Percentiles rank a stretch among this genome's conserved stretches.
phyloP scores from a whole-genome alignment of 2,329 filamentous ascomycete genomes.

The Dendrostoma leiphaemia region DNA sequence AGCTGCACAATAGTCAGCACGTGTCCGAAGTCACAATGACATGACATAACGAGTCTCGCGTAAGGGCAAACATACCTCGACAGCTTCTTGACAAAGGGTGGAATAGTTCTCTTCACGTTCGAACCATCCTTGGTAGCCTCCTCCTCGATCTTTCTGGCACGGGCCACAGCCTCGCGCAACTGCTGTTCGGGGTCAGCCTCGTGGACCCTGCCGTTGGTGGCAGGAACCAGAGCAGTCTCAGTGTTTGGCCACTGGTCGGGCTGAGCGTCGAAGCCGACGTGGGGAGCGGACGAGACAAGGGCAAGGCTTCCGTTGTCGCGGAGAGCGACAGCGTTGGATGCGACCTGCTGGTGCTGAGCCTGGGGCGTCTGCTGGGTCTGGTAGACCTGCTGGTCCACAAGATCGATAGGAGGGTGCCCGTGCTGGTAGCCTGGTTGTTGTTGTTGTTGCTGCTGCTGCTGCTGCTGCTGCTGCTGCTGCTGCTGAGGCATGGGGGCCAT shows the following conservation, averaged over 20 bases:
- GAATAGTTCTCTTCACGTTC: slow-evolving; percentile 51
- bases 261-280: slow-evolving; percentile 25
- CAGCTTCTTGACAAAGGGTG: slow-evolving; percentile 95
- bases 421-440: neutral
- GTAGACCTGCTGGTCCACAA: slow-evolving; percentile 26
- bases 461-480: slow-evolving; percentile 32
- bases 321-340: slow-evolving; percentile 52
- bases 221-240: slow-evolving; percentile 36
- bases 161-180: slow-evolving; percentile 57
- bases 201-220: slow-evolving; percentile 34
- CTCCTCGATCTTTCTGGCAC: slow-evolving; percentile 68
- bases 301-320: slow-evolving; percentile 52
- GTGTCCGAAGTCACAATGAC: neutral
- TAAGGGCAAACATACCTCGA: slow-evolving; percentile 69
- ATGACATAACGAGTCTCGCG: neutral
- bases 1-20: slow-evolving; percentile 53
- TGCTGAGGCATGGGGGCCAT: slow-evolving; percentile 36
- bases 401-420: no score
- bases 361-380: slow-evolving; percentile 28
- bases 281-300: slow-evolving; percentile 43
- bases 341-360: slow-evolving; percentile 16
- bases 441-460: slow-evolving; percentile 6
- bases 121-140: slow-evolving; percentile 75
- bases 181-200: slow-evolving; percentile 66
- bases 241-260: slow-evolving; percentile 38